Conservation (phyloP, 768 basidiomycete genomes). For the Asterophora parasitica region DNA sequence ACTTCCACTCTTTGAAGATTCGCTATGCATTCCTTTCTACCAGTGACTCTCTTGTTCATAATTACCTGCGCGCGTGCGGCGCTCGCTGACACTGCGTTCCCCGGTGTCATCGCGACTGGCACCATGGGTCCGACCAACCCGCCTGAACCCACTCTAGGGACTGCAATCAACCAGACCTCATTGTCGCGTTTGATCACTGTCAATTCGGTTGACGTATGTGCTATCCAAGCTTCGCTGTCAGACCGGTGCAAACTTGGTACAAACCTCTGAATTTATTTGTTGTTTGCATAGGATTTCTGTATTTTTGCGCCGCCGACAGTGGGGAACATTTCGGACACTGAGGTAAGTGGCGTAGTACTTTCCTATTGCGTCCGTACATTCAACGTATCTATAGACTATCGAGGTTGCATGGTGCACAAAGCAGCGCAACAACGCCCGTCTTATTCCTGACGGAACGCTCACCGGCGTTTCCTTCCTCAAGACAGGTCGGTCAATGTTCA, state of each 20-base stretch:
- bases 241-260: too few relatives aligned
- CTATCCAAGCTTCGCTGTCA: not conserved
- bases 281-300: constrained; percentile 32
- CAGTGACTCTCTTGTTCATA: constrained; percentile 7
- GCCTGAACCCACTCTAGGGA: constrained; percentile 33
- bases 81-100: constrained; percentile 19
- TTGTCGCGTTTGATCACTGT: constrained; percentile 33
- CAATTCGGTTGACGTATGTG: constrained; percentile 35
- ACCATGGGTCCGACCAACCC: constrained; percentile 38
- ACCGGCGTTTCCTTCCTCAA: constrained; percentile 38
- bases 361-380: not conserved
- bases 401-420: constrained; percentile 45
- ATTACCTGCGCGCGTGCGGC: constrained; percentile 7
- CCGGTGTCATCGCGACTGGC: constrained; percentile 38
- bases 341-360: constrained; percentile 22
- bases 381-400: constrained; percentile 23
- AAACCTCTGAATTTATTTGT: too few relatives aligned
- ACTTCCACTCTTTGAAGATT: not conserved
- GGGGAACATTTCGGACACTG: constrained; percentile 32
- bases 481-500: constrained; percentile 23
- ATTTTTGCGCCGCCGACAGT: constrained; percentile 35
- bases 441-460: constrained; percentile 41
- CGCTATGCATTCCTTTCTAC: constrained; percentile 12
- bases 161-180: constrained; percentile 38
- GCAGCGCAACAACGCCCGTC: constrained; percentile 38